Conservation (phyloP, 2,329 filamentous ascomycete species). For the Achaetomium macrosporum region DNA sequence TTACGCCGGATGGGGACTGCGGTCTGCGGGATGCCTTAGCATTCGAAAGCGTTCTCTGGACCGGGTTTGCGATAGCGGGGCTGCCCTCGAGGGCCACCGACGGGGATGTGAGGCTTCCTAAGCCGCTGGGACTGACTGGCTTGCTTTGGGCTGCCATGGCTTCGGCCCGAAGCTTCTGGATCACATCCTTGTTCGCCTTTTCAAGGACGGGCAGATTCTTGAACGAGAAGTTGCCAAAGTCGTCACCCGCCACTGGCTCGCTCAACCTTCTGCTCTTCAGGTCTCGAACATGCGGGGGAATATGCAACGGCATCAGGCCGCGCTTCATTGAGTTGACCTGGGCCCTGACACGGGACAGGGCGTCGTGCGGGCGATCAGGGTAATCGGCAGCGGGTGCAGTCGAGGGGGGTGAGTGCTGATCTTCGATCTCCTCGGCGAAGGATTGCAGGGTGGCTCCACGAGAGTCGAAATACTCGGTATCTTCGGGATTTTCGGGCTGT, state of each 20-base stretch:
- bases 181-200: constrained; percentile 98
- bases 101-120: constrained; percentile 48
- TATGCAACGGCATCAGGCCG: constrained; percentile 89
- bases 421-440: constrained; percentile 91
- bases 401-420: constrained; percentile 70
- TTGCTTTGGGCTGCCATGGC: constrained; percentile 67
- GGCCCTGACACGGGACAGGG: constrained; percentile 78
- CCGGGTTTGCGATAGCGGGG: constrained; percentile 69
- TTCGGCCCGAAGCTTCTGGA: constrained; percentile 90
- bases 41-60: constrained; percentile 77
- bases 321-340: constrained; percentile 87
- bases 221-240: constrained; percentile 94
- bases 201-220: constrained; percentile 96
- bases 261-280: constrained; percentile 80
- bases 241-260: constrained; percentile 81
- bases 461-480: constrained; percentile 95
- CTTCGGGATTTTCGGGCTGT: constrained; percentile 85
- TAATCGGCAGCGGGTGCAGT: constrained; percentile 69
- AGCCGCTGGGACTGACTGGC: constrained; percentile 40
- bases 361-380: constrained; percentile 86
- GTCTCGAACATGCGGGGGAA: constrained; percentile 92
- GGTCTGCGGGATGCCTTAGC: constrained; percentile 74
- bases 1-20: constrained; percentile 76
- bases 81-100: constrained; percentile 75
- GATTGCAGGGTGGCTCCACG: constrained; percentile 86